Evolutionary conservation across 2,329 filamentous ascomycete genomes (phyloP).

Genomic region (Periconia macrospinosa): DNA sequence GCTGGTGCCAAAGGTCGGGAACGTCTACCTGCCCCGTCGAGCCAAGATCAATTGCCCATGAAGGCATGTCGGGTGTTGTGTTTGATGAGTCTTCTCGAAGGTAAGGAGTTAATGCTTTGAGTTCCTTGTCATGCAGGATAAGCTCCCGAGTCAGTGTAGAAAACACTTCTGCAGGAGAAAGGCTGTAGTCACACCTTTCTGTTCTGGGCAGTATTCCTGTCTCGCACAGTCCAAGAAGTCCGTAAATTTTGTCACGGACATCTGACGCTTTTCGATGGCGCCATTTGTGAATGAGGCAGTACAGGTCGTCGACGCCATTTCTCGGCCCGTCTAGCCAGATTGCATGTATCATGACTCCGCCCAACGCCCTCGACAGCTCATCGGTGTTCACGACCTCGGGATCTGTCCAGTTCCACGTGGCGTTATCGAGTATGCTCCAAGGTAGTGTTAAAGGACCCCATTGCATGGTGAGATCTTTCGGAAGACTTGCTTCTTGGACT

Average conservation of each 20-base stretch:
- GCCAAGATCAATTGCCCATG: constrained; percentile 21
- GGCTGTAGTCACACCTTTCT: constrained; percentile 8
- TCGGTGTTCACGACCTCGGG: background rate
- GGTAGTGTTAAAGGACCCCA: constrained; percentile 15
- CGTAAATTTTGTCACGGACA: constrained; percentile 28
- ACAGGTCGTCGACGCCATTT: no score
- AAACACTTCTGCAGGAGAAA: constrained; percentile 8
- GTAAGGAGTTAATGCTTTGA: constrained; percentile 9
- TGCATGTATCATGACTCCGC: no score
- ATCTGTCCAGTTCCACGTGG: constrained; percentile 10
- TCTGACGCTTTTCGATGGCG: constrained; percentile 21
- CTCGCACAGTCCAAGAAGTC: constrained; percentile 17
- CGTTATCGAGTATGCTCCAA: constrained; percentile 1
- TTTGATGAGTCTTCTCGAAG: background rate
- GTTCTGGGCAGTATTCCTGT: background rate
- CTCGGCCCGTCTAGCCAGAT: no score
- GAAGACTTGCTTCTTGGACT: constrained; percentile 20
- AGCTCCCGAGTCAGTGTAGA: constrained; percentile 15
- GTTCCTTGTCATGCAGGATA: constrained; percentile 7
- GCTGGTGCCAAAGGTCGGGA: no score
- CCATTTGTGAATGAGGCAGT: constrained; percentile 3
- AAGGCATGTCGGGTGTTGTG: constrained; percentile 4
- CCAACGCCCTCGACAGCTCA: no score
- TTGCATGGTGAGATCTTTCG: constrained; percentile 5
- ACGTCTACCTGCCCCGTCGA: no score